These are phyloP conservation scores for Epicoccum nigrum DNA, from an alignment of 2,329 filamentous ascomycete genomes.

Conservation along the genomic window DNA sequence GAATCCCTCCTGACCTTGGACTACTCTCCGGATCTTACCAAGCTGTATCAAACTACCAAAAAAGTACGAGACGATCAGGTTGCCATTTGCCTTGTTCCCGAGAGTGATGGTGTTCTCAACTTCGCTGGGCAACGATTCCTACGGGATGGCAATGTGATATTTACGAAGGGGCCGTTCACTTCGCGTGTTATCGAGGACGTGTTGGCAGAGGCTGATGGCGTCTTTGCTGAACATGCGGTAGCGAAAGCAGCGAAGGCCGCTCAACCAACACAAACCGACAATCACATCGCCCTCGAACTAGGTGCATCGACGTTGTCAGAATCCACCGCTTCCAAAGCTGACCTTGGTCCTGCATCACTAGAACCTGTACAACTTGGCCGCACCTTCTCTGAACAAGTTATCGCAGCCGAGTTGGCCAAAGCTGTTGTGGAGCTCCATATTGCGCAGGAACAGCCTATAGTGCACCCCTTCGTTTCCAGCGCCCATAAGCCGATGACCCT, in stretches of 20 bases:
- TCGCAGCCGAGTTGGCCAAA: slow-evolving; percentile 17
- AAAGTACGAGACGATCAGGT: slow-evolving; percentile 24
- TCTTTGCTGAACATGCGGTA: slow-evolving; percentile 17
- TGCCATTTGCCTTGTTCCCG: slow-evolving; percentile 40
- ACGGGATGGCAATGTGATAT: slow-evolving; percentile 29
- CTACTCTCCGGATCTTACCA: slow-evolving; percentile 26
- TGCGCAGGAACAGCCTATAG: neutral
- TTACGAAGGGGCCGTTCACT: slow-evolving; percentile 36
- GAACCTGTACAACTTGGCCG: slow-evolving; percentile 6
- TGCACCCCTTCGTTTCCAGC: neutral
- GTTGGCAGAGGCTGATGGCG: slow-evolving; percentile 20
- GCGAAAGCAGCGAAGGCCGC: neutral
- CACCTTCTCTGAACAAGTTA: slow-evolving; percentile 11
- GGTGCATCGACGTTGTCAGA: neutral
- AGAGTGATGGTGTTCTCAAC: slow-evolving; percentile 24
- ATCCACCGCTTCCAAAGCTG: neutral
- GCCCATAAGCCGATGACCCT: slow-evolving; percentile 41
- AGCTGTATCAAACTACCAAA: slow-evolving; percentile 23
- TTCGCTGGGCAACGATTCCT: slow-evolving; percentile 21
- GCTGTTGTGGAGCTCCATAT: slow-evolving; percentile 20
- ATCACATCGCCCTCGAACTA: slow-evolving; percentile 5
- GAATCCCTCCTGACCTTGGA: slow-evolving; percentile 34
- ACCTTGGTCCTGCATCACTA: neutral
- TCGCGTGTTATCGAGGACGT: slow-evolving; percentile 25
- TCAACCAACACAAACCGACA: neutral